These are phyloP conservation scores for Clavispora carvajalis DNA, from an alignment of 805 yeast genomes.

Conservation along the genomic window DNA sequence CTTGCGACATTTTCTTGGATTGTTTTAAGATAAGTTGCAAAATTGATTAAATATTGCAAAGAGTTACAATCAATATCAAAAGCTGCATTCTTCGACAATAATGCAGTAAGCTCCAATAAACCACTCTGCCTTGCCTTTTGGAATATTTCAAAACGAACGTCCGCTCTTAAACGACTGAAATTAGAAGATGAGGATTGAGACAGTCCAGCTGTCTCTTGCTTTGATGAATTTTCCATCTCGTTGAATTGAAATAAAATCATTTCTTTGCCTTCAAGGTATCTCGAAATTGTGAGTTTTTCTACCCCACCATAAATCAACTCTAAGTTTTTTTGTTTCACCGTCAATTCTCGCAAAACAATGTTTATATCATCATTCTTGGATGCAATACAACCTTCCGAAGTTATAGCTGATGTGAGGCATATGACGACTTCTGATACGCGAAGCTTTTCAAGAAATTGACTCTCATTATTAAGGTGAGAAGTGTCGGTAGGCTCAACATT, in stretches of 20 bases:
- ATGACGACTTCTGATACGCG: slow-evolving; percentile 33
- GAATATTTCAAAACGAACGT: slow-evolving; percentile 49
- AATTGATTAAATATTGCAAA: slow-evolving; percentile 23
- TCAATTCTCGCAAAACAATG: slow-evolving; percentile 22
- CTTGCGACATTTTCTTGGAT: slow-evolving; percentile 16
- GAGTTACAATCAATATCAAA: slow-evolving; percentile 17
- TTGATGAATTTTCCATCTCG: slow-evolving; percentile 1
- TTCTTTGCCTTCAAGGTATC: slow-evolving; percentile 13
- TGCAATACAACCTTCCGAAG: slow-evolving; percentile 35
- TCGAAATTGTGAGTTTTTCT: slow-evolving; percentile 24
- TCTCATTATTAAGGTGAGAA: slow-evolving; percentile 10
- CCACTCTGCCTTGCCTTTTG: slow-evolving; percentile 8
- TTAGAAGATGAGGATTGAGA: background rate
- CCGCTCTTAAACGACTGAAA: slow-evolving; percentile 30
- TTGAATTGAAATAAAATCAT: slow-evolving; percentile 24
- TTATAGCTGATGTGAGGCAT: slow-evolving; percentile 45
- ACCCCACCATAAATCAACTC: slow-evolving; percentile 46
- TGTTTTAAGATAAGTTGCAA: slow-evolving; percentile 20
- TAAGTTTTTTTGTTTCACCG: slow-evolving; percentile 40
- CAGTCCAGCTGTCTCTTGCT: background rate
- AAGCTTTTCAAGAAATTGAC: slow-evolving; percentile 33
- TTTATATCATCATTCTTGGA: slow-evolving; percentile 24
- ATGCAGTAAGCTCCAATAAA: slow-evolving; percentile 30
- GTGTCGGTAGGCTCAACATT: slow-evolving; percentile 6
- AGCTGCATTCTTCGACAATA: slow-evolving; percentile 40